Evolutionary conservation across 805 yeast species (phyloP).

Genomic region (Saccharomycopsis sp.): DNA sequence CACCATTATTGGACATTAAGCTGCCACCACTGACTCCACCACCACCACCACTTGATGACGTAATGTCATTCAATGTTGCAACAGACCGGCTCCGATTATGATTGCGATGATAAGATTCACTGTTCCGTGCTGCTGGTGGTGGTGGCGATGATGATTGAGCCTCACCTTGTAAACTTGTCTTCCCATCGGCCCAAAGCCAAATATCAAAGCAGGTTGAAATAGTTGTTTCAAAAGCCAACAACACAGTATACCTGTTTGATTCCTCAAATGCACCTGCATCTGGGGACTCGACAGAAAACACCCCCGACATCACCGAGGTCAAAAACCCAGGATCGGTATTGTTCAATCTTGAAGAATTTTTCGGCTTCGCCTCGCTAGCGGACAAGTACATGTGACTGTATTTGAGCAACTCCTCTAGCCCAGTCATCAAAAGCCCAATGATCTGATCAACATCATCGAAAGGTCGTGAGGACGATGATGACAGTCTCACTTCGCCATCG

Average conservation of each 20-base stretch:
- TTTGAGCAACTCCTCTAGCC: slow-evolving; percentile 55
- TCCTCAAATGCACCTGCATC: slow-evolving; percentile 38
- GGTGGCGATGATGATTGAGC: neutral
- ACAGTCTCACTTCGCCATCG: neutral
- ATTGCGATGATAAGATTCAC: too few relatives aligned
- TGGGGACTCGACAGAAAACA: slow-evolving; percentile 64
- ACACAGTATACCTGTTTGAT: slow-evolving; percentile 45
- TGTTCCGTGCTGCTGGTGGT: too few relatives aligned
- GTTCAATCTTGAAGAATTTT: slow-evolving; percentile 16
- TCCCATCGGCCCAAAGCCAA: slow-evolving; percentile 61
- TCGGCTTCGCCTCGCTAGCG: slow-evolving; percentile 21
- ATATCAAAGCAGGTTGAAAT: slow-evolving; percentile 45
- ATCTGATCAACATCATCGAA: slow-evolving; percentile 38
- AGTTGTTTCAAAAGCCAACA: slow-evolving; percentile 57
- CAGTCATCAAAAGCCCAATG: slow-evolving; percentile 39
- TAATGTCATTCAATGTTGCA: too few relatives aligned
- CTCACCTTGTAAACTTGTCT: neutral
- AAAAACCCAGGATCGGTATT: slow-evolving; percentile 24
- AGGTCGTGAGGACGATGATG: neutral
- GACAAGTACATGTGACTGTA: slow-evolving; percentile 19
- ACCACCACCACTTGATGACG: too few relatives aligned
- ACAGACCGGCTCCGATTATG: too few relatives aligned
- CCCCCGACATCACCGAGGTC: slow-evolving; percentile 68
- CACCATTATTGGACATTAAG: neutral
- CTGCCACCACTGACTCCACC: too few relatives aligned